A percentile compares a stretch with the other conserved stretches of the same genome.
These are phyloP conservation scores for Glutinoglossum americanum DNA, from an alignment of 495 filamentous ascomycete genomes.

Conservation along the genomic window DNA sequence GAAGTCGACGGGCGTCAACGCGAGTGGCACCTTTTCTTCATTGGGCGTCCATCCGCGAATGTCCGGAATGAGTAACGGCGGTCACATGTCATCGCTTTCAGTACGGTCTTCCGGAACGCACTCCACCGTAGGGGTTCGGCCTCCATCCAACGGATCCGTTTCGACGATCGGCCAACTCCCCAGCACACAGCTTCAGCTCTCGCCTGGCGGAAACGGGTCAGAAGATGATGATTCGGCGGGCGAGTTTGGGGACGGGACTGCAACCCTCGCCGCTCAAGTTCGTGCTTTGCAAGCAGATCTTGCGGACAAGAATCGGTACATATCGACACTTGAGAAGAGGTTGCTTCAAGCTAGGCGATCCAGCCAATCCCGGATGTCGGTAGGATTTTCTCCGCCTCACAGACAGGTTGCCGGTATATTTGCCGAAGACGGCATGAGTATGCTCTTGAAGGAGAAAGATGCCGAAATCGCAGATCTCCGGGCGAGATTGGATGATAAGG, in stretches of 20 bases:
- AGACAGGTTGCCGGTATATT: slow-evolving; percentile 16
- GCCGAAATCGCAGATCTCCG: slow-evolving; percentile 80
- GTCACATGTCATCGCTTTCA: slow-evolving; percentile 28
- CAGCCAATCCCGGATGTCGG: slow-evolving; percentile 68
- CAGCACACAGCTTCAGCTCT: not conserved
- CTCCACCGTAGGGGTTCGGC: slow-evolving; percentile 31
- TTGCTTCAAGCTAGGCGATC: slow-evolving; percentile 78
- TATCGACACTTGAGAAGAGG: slow-evolving; percentile 76
- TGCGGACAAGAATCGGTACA: slow-evolving; percentile 87
- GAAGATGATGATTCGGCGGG: slow-evolving; percentile 55
- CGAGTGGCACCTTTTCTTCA: slow-evolving; percentile 35
- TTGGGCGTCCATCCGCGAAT: slow-evolving; percentile 47
- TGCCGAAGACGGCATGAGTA: slow-evolving; percentile 43
- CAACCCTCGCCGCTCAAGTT: slow-evolving; percentile 60
- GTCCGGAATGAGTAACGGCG: slow-evolving; percentile 24
- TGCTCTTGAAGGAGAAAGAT: slow-evolving; percentile 70
- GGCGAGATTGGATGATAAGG: slow-evolving; percentile 83
- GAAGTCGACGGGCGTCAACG: slow-evolving; percentile 84
- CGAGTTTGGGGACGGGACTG: slow-evolving; percentile 74
- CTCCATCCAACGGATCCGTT: not conserved
- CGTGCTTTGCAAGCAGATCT: slow-evolving; percentile 82
- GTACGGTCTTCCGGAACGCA: slow-evolving; percentile 51
- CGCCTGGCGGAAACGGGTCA: slow-evolving; percentile 3
- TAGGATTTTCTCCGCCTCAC: slow-evolving; percentile 33
- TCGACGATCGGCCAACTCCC: not conserved